Conservation (phyloP, 1,139 yeast genomes). For the Keqinozyma sinolaborantium region DNA sequence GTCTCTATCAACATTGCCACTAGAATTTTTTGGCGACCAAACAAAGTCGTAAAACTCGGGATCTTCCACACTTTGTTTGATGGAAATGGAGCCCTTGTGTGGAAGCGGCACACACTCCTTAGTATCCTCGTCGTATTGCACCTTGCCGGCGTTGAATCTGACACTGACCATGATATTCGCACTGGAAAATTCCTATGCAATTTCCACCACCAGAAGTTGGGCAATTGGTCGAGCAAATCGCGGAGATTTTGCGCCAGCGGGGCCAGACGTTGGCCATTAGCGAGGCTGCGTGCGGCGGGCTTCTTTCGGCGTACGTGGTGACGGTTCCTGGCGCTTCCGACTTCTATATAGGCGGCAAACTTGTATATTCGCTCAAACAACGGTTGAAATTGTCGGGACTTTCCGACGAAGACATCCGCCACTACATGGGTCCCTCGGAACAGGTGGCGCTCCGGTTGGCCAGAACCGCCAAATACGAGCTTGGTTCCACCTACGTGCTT, state of each 20-base stretch:
- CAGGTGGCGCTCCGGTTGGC: slow-evolving; percentile 75
- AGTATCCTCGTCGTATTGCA: slow-evolving; percentile 66
- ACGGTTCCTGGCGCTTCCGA: slow-evolving; percentile 82
- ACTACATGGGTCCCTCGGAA: slow-evolving; percentile 80
- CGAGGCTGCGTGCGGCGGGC: slow-evolving; percentile 90
- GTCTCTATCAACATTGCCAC: slow-evolving; percentile 47
- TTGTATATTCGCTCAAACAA: slow-evolving; percentile 74
- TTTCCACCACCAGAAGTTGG: slow-evolving; percentile 63
- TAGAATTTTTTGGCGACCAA: slow-evolving; percentile 38
- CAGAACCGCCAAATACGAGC: slow-evolving; percentile 71
- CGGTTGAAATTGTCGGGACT: slow-evolving; percentile 76
- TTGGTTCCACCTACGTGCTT: slow-evolving; percentile 77
- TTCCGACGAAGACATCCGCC: slow-evolving; percentile 63
- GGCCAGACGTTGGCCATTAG: slow-evolving; percentile 71
- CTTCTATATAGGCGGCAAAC: slow-evolving; percentile 80
- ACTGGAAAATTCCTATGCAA: slow-evolving; percentile 20
- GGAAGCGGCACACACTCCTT: slow-evolving; percentile 73
- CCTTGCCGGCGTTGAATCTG: slow-evolving; percentile 84
- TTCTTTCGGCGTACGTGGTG: slow-evolving; percentile 74
- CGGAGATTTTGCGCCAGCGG: slow-evolving; percentile 48
- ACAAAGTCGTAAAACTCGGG: slow-evolving; percentile 40
- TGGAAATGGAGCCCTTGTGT: slow-evolving; percentile 68
- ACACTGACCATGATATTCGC: slow-evolving; percentile 15
- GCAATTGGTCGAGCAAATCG: slow-evolving; percentile 51
- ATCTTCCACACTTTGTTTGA: slow-evolving; percentile 60